Percentiles rank a stretch among this genome's conserved stretches.
Conservation (phyloP, 2,329 filamentous ascomycete species). For the Exophiala lecanii-corni region DNA sequence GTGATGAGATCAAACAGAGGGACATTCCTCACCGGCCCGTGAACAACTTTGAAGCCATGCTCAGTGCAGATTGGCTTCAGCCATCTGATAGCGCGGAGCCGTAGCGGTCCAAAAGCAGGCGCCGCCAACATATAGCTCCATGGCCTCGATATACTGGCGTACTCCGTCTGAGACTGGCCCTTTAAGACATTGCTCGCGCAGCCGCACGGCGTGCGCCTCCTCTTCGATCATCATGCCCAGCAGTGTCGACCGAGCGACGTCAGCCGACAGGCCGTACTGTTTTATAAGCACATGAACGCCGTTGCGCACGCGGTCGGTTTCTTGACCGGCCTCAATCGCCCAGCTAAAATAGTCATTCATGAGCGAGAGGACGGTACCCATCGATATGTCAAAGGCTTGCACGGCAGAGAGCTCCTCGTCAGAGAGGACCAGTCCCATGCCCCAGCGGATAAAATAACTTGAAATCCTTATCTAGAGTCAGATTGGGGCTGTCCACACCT, state of each 20-base stretch:
- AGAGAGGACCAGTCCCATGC: neutral
- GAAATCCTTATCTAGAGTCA: neutral
- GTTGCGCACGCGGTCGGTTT: neutral
- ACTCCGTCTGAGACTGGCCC: neutral
- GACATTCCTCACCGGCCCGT: neutral
- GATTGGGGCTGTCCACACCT: neutral
- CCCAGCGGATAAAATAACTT: conserved; percentile 1
- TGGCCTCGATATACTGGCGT: neutral
- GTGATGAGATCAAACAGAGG: neutral
- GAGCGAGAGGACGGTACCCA: neutral
- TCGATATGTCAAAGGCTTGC: neutral
- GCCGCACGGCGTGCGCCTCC: neutral
- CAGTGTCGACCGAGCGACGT: neutral
- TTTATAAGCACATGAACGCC: conserved; percentile 1
- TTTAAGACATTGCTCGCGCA: neutral
- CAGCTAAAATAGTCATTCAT: conserved; percentile 1
- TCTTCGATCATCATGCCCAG: neutral
- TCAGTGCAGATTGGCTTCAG: conserved; percentile 1
- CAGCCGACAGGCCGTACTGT: neutral
- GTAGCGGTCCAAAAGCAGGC: neutral
- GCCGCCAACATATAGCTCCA: neutral
- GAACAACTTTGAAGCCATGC: neutral
- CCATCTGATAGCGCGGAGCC: neutral
- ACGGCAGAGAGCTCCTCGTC: neutral
- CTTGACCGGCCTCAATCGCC: neutral